These are phyloP conservation scores for Aspergillus coremiiformis DNA, from an alignment of 495 filamentous ascomycete species.

Conservation along the genomic window DNA sequence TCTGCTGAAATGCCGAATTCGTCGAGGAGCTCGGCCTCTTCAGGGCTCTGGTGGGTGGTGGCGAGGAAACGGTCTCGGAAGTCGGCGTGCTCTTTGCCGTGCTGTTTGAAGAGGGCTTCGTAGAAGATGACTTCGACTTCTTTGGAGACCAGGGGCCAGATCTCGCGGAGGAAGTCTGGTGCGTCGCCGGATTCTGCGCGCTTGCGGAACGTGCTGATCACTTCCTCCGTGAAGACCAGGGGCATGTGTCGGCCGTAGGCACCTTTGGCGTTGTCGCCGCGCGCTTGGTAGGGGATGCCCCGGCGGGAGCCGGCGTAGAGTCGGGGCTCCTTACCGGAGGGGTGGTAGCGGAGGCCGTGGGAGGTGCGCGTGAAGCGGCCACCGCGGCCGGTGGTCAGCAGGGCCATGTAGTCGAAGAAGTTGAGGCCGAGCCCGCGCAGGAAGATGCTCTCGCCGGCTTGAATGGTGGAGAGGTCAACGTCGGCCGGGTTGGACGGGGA, in stretches of 20 bases:
- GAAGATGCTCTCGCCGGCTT: not conserved
- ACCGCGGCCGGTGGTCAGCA: constrained; percentile 1
- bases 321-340: constrained; percentile 15
- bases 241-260: constrained; percentile 12
- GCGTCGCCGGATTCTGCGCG: constrained; percentile 7
- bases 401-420: constrained; percentile 5
- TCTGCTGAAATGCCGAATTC: not conserved
- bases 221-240: constrained; percentile 11
- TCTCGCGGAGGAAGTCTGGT: constrained; percentile 12
- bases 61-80: constrained; percentile 5
- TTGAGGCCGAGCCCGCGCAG: constrained; percentile 5
- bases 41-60: constrained; percentile 6
- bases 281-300: constrained; percentile 17
- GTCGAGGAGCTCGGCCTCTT: constrained; percentile 10
- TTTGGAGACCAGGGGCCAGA: constrained; percentile 15
- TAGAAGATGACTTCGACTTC: constrained; percentile 18
- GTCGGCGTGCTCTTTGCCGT: not conserved
- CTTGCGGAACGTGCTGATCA: constrained; percentile 10
- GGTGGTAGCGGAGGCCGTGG: not conserved
- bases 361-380: not conserved
- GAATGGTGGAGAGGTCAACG: constrained; percentile 1
- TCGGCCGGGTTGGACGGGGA: constrained; percentile 1
- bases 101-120: constrained; percentile 7
- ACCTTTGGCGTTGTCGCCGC: constrained; percentile 15
- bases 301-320: constrained; percentile 16